Base-by-base conservation (phyloP, 139 green algal genomes). In the Micractinium sp. region DNA sequence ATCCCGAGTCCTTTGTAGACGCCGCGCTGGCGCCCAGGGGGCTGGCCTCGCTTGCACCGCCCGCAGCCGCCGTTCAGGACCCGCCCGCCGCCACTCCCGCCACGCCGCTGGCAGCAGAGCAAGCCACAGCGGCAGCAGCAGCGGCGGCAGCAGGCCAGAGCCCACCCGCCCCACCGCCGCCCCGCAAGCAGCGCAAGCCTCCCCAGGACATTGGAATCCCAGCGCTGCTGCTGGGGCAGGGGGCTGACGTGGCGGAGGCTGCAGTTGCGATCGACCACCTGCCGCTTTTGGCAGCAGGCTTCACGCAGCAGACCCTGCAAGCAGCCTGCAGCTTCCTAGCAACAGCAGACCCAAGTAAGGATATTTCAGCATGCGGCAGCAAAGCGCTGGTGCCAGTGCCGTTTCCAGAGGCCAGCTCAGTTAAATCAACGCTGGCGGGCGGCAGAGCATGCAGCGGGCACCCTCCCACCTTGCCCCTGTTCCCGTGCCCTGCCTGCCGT, bases 131-230 rank as follows among this genome's bases (percentile, higher is more conserved):
- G 9, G 75, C 75, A 56, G 35, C 75, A 23, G 19, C 75, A 81
- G 75, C 35, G 36, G 19, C 75, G 22, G 47, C 25, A 19, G 29
- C 75, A 56, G 47, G 47, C 47, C 31, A 7, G 29, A 35, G 76
- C 76, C 13, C 29, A 60, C 36, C 74, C 12, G n/a, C 74, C 33
- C 74, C 14, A 23, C 74, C 74, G 33, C 74, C 74, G 74, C 74
- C 74, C 2, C 74, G 74, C 36, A 78, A 74, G 67, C 15, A 38
- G 29, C 60, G 61, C 41, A 88, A 81, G 69, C 29, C 84, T 0
- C 87, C 87, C 9, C 60, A 90, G 60, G 87, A 90, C 75, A 90
- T 90, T 18, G 88, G 88, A 81, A 91, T 89, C 25, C 41, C 81
- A 0, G 67, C 23, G 31, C 80, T 91, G 85, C 66, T 91, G 77